Evolutionary conservation across 352 stramenopile species (phyloP), one percentile per base, ranked within the genome.

Genomic region (Globisporangium heterothallicum): DNA sequence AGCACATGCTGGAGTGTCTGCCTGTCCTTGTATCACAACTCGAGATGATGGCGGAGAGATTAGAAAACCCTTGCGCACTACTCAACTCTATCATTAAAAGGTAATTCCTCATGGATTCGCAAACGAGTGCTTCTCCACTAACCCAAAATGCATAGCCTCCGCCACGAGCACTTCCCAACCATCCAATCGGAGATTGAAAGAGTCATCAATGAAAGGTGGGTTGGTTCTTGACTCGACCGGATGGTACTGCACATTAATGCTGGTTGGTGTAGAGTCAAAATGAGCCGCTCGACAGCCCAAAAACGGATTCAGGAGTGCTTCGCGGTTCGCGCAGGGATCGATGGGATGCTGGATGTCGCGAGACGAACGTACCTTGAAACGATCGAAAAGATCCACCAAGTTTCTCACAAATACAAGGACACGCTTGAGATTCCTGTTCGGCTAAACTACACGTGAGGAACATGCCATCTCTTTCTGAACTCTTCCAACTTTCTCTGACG

Each of bases 291-390:
- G 27, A 70, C 71, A 44, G 77, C 78, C 10, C 78, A 92, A 57
- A 92, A 89, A 50, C 74, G 83, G 30, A 92, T 93, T 54, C 80
- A 93, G 65, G 84, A 91, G 36, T 89, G 78, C 45, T 92, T 94
- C 61, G 82, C 84, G 25, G 67, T 94, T 12, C 58, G 80, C 51
- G 73, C 79, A 19, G 84, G 84, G 9, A 86, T 94, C 24, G 82
- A 94, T 32, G 82, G 80, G 3, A 92, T 92, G 80, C 75, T 94
- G 8, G 84, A 94, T 49, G 78, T 94, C 9, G 83, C 82, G 25
- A 63, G 84, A 43, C 61, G 80, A 57, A 86, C 80, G 5, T 93
- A 93, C 26, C 61, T 94, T 16, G 78, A 91, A 54, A 88, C 78
- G 1, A 90, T 92, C 30, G 78, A 93, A 43, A 83, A 80, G 25